phyloP scores from a whole-genome alignment of 208 protist genomes.

The Leishmania gerbilli region DNA sequence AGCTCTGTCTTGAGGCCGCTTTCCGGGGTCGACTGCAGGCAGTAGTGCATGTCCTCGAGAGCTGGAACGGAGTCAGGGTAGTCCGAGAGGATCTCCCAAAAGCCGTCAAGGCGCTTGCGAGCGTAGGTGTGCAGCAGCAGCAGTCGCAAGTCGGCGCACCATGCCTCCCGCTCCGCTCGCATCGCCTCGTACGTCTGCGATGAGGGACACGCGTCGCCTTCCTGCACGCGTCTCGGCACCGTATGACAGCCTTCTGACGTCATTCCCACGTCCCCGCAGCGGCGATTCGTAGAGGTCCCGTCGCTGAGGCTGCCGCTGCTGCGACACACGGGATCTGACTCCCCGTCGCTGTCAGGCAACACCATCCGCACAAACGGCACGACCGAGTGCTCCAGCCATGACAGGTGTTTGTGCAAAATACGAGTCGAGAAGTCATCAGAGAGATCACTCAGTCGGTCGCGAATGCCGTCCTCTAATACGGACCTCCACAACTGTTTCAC shows the following conservation, averaged over 20 bases:
- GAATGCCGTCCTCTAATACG: constrained; percentile 55
- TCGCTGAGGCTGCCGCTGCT: neutral
- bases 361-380: constrained; percentile 70
- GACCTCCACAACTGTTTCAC: constrained; percentile 64
- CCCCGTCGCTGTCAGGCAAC: constrained; percentile 18
- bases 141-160: constrained; percentile 69
- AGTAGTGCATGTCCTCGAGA: constrained; percentile 78
- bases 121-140: constrained; percentile 58
- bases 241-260: neutral
- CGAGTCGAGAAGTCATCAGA: constrained; percentile 72
- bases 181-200: constrained; percentile 12
- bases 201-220: no score
- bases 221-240: neutral
- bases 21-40: constrained; percentile 55
- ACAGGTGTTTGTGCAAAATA: constrained; percentile 49
- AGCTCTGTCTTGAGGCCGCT: constrained; percentile 63
- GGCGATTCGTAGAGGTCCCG: neutral
- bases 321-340: neutral
- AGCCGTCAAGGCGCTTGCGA: constrained; percentile 56
- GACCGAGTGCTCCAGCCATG: constrained; percentile 72
- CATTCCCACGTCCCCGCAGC: no score
- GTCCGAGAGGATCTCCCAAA: constrained; percentile 89
- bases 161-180: constrained; percentile 54
- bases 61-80: constrained; percentile 83
- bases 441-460: constrained; percentile 43